Evolutionary conservation across 2,329 filamentous ascomycete genomes (phyloP).

Genomic region (Colletotrichum sp.): DNA sequence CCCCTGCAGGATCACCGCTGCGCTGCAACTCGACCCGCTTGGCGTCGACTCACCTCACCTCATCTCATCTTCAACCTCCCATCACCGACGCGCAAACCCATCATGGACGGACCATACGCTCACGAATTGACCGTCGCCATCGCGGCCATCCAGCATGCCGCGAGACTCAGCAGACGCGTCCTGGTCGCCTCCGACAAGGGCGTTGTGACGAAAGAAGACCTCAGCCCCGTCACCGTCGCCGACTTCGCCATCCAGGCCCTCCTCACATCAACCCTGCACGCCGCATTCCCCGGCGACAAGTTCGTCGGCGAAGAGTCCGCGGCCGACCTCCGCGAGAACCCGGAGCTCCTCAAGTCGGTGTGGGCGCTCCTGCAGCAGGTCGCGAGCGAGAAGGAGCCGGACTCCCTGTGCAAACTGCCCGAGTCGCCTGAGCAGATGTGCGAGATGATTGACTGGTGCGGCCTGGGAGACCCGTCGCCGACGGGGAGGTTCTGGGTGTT

Average conservation of each 20-base stretch:
- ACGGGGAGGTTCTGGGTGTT: slow-evolving; percentile 59
- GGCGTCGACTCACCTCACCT: background rate
- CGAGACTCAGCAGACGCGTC: slow-evolving; percentile 54
- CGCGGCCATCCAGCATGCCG: slow-evolving; percentile 47
- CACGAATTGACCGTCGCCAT: slow-evolving; percentile 49
- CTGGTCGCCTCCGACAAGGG: slow-evolving; percentile 53
- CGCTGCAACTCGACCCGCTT: background rate
- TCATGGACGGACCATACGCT: slow-evolving; percentile 48
- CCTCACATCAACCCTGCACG: slow-evolving; percentile 53
- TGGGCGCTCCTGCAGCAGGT: slow-evolving; percentile 47
- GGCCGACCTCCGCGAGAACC: slow-evolving; percentile 47
- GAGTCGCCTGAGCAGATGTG: slow-evolving; percentile 50
- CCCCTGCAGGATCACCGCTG: background rate
- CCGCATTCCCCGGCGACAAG: slow-evolving; percentile 53
- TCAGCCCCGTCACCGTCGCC: slow-evolving; percentile 62
- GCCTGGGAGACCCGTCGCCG: slow-evolving; percentile 37
- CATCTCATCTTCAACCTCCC: background rate
- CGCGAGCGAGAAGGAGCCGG: slow-evolving; percentile 30
- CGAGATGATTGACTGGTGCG: slow-evolving; percentile 58
- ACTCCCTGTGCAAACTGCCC: slow-evolving; percentile 36
- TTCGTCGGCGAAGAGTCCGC: slow-evolving; percentile 64
- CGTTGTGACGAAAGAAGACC: slow-evolving; percentile 56
- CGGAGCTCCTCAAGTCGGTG: slow-evolving; percentile 48
- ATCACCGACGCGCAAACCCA: background rate
- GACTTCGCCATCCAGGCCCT: slow-evolving; percentile 65